These are phyloP conservation scores for Amylocystis lapponica DNA, from an alignment of 768 basidiomycete genomes.

Conservation along the genomic window DNA sequence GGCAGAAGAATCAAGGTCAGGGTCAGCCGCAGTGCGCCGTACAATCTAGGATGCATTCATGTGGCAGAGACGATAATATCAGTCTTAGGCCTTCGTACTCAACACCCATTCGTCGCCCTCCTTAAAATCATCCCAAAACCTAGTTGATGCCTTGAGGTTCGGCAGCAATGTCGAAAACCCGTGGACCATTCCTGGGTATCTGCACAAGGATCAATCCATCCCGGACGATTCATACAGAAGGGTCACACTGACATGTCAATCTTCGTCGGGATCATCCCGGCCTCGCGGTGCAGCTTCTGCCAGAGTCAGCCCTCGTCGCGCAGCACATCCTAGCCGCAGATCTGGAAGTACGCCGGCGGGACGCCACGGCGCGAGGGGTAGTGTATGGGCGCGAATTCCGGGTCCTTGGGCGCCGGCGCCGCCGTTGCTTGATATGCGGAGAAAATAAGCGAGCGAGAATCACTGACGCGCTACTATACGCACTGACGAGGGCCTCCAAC, in stretches of 20 bases:
- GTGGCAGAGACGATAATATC: no score
- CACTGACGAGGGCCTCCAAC: background rate
- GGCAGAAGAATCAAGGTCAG: no score
- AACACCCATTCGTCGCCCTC: conserved; percentile 19
- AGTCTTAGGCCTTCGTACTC: no score
- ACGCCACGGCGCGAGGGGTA: conserved; percentile 15
- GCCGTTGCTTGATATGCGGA: background rate
- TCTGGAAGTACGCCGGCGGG: conserved; percentile 20
- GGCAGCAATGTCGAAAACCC: conserved; percentile 13
- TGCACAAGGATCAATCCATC: conserved; percentile 1
- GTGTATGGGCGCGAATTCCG: conserved; percentile 16
- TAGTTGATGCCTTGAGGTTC: conserved; percentile 5
- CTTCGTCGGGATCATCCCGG: conserved; percentile 17
- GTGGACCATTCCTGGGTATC: conserved; percentile 23
- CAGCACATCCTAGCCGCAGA: conserved; percentile 19
- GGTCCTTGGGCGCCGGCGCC: conserved; percentile 2
- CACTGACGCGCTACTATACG: conserved; percentile 1
- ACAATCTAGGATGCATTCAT: no score
- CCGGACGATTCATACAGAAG: background rate
- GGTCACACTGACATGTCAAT: conserved; percentile 14
- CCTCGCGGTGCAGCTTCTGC: conserved; percentile 17
- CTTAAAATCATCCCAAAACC: conserved; percentile 11
- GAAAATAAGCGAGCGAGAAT: background rate
- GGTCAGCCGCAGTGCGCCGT: no score
- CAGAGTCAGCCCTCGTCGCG: conserved; percentile 26